Base-by-base conservation (phyloP, 768 basidiomycete species). In the Panaeolus cyanescens region DNA sequence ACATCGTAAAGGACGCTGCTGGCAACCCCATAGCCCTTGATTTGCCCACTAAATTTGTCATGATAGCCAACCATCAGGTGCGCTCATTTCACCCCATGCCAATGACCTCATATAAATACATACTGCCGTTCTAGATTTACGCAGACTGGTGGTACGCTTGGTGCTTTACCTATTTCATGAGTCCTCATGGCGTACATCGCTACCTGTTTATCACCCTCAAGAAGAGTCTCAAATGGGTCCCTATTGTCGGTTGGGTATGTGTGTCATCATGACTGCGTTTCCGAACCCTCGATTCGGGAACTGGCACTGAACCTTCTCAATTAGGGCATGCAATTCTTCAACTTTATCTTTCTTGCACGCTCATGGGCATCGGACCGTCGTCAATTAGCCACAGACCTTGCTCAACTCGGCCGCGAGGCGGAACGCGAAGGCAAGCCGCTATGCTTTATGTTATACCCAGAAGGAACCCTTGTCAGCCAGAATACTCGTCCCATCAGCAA, bases 31-130 rank as follows among this genome's bases (percentile, higher is more conserved):
- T 82, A 2, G 81, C 79, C 7, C 75, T 98, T 57, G 83, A 87
- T 59, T 74, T 97, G 17, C 93, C 95, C 1, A 84, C 84, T 64
- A 89, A 93, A 71, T 84, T 89, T 32, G 89, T 99, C 25, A 75
- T 95, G 63, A 92, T 95, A 67, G 86, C 93, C 13, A 99, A 99
- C 72, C 96, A 99, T 72, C 96, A 96, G 80, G 93, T 94, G 62
- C 50, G 79, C 22, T 8, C 20, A 50, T 33, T 45, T 59, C 57
- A 32, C 25, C 12, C 53, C 2, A 36, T 30, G 30, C 56, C n/a
- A 5, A 42, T 60, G 58, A 65, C 54, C 45, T 40, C 28, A 56
- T 22, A 54, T 58, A 60, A 17, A 19, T 19, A 15, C 40, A 25
- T 60, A n/a, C n/a, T n/a, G n/a, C n/a, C n/a, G n/a, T 39, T 36